These are phyloP conservation scores for Cercospora janseana DNA, from an alignment of 2,329 filamentous ascomycete species.

Conservation along the genomic window DNA sequence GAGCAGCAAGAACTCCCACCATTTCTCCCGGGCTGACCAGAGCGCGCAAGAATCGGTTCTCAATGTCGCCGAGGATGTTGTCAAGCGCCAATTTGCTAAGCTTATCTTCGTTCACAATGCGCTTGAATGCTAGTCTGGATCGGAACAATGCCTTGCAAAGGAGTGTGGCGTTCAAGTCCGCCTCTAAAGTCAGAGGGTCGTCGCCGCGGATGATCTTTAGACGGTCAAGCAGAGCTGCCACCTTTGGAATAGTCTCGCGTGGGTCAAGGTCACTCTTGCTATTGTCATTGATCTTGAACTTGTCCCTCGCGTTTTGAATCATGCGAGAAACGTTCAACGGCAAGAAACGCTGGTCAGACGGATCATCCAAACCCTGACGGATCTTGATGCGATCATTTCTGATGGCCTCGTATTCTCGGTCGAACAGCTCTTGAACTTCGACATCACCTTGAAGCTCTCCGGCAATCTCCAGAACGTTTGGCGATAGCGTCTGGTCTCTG, in stretches of 20 bases:
- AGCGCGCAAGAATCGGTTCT: slow-evolving; percentile 81
- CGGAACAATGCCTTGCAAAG: slow-evolving; percentile 90
- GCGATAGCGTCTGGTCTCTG: slow-evolving; percentile 55
- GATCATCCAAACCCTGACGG: slow-evolving; percentile 68
- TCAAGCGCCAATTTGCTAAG: slow-evolving; percentile 90
- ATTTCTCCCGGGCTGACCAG: slow-evolving; percentile 93
- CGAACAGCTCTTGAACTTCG: slow-evolving; percentile 80
- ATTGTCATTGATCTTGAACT: slow-evolving; percentile 84
- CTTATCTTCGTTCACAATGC: slow-evolving; percentile 79
- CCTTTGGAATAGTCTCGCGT: slow-evolving; percentile 76
- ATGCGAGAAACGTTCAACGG: slow-evolving; percentile 90
- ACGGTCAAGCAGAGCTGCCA: slow-evolving; percentile 70
- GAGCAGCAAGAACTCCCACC: slow-evolving; percentile 95
- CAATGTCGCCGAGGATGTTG: slow-evolving; percentile 85
- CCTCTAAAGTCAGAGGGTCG: slow-evolving; percentile 79
- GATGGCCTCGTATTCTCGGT: slow-evolving; percentile 82
- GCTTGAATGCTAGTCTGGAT: slow-evolving; percentile 87
- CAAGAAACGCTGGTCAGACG: slow-evolving; percentile 82
- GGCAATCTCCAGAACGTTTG: slow-evolving; percentile 78
- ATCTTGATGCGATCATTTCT: slow-evolving; percentile 71
- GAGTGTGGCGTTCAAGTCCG: slow-evolving; percentile 82
- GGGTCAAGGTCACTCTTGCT: slow-evolving; percentile 88
- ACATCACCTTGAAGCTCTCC: slow-evolving; percentile 83
- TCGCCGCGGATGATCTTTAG: slow-evolving; percentile 83
- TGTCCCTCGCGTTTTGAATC: slow-evolving; percentile 82